Evolutionary conservation across 1,284 basidiomycete species (phyloP), one percentile per base, ranked within the genome.

Genomic region (Rhodofomes roseus): DNA sequence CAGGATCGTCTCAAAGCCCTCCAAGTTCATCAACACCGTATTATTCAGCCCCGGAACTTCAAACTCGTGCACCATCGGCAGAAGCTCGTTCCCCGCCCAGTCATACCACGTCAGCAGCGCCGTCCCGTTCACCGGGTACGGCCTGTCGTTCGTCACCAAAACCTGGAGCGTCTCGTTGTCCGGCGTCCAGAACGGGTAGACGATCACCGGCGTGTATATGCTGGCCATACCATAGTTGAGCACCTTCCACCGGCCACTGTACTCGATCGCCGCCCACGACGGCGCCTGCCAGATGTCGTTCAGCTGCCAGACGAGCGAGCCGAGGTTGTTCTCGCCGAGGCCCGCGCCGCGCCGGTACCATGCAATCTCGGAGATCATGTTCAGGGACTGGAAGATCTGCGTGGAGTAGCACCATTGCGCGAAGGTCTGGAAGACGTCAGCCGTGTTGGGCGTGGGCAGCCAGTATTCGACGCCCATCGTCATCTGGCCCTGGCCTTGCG

Each of bases 211-310:
- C 0, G 78, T 73, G 67, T 81, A 86, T 6, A 77, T 74, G 22
- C 69, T 71, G 7, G 78, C 72, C 62, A 83, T 69, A 4, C 74
- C 79, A 64, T 87, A 86, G 59, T 85, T 77, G 57, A 83, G 71
- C 3, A 84, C 80, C 70, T 87, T 87, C 85, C 84, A 87, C 36
- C 84, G 69, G 1, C 84, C 84, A 2, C 80, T 83, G 64, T 83
- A 84, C 66, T 87, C 85, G 65, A 87, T 77, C 37, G 77, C 76
- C 6, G 82, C 78, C 85, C 85, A 87, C 64, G 79, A 82, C 27
- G 80, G 77, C 25, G 81, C 85, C 67, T 87, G 83, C 85, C 85
- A 87, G 52, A 87, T 83, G 68, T 87, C 85, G 65, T 87, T 87
- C 56, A 87, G 74, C 69, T 86, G 84, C 84, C 84, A 86, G 12